Evolutionary conservation across 2,329 filamentous ascomycete genomes (phyloP), one percentile per base, ranked within the genome.

Genomic region (Exserohilum rostratum): DNA sequence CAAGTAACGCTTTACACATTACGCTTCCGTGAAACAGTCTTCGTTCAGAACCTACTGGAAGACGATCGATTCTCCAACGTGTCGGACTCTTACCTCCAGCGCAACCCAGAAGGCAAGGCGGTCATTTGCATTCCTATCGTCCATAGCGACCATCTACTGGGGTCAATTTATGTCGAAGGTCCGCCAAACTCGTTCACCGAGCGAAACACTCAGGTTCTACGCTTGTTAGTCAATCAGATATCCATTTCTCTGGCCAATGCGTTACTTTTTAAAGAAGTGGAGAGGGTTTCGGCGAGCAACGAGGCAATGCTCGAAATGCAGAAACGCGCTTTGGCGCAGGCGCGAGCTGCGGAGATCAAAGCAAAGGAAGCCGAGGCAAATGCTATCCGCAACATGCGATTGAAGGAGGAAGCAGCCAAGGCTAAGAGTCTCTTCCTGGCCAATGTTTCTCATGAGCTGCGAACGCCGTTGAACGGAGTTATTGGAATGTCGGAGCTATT

Each of bases 11-110:
- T 90, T 5, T 93, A 92, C 74, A 89, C 87, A 58, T 85, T 90
- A 5, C 86, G 90, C 11, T 92, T 92, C 78, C 82, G 87, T 27
- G 90, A 93, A 72, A 80, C 84, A 0, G 86, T 93, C 6, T 92
- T 92, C 64, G 82, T 91, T 9, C 84, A 88, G 5, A 89, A 93
- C 65, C 79, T 93, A 22, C 79, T 90, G 18, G 85, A 84, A 44
- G 90, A 93, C 66, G 90, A 93, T 71, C 82, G 90, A 29, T 92
- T 93, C 60, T 88, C 88, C 40, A 91, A 90, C 57, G 88, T 92
- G 6, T 85, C 83, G 42, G 84, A 89, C 18, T 78, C 82, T 0
- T 93, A 90, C 85, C 77, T 90, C 27, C 81, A 84, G 61, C 82
- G 82, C 49, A 89, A 91, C 59, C 87, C 88, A 0, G 77, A 83